These are phyloP conservation scores for Tricladium varicosporioides DNA, from an alignment of 2,329 filamentous ascomycete species.

Conservation along the genomic window DNA sequence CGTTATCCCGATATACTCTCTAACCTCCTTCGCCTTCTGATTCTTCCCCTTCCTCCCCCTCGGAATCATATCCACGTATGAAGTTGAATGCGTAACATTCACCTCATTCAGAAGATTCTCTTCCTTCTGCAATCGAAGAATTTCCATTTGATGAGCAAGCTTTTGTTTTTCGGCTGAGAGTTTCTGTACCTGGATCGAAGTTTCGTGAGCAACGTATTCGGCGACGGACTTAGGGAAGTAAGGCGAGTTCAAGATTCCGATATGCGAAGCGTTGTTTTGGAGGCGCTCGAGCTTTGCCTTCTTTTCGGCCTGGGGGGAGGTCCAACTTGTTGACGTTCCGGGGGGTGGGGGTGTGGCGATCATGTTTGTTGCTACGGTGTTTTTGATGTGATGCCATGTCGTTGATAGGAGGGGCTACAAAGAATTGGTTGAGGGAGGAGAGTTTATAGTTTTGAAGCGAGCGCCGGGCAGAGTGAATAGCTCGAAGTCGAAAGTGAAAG, in stretches of 20 bases:
- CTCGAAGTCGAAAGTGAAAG: too few species aligned
- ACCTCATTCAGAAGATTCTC: background rate
- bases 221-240: slow-evolving; percentile 4
- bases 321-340: slow-evolving; percentile 1
- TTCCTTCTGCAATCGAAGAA: too few species aligned
- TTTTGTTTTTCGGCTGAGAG: background rate
- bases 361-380: background rate
- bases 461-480: too few species aligned
- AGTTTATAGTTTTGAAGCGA: too few species aligned
- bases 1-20: background rate
- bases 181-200: background rate
- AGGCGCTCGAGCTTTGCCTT: slow-evolving; percentile 10
- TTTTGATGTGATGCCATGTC: too few species aligned
- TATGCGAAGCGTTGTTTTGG: slow-evolving; percentile 7
- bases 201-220: slow-evolving; percentile 3
- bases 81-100: slow-evolving; percentile 3
- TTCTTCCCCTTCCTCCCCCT: background rate
- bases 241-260: slow-evolving; percentile 7
- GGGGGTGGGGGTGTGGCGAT: background rate
- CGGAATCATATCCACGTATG: background rate
- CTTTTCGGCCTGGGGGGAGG: background rate
- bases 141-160: background rate
- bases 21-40: background rate
- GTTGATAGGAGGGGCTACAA: too few species aligned
- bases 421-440: too few species aligned